Evolutionary conservation across 2,329 filamentous ascomycete species (phyloP).

Genomic region (Diaporthe citri): DNA sequence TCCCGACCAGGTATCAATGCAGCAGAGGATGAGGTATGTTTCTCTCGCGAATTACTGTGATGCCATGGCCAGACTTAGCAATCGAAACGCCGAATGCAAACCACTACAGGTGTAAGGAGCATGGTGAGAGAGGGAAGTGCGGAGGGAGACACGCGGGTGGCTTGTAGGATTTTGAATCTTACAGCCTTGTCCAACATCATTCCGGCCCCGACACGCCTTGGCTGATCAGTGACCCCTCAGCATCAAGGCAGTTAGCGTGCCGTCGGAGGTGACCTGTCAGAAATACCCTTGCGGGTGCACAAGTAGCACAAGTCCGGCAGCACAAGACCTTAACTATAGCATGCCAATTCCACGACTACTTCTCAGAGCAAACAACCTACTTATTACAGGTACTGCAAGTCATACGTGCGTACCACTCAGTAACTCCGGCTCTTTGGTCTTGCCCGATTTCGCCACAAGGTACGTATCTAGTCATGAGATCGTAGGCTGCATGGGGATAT

Average conservation of each 20-base stretch:
- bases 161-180: neutral
- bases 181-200: neutral
- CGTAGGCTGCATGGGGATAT: neutral
- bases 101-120: neutral
- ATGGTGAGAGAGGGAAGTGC: neutral
- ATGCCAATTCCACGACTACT: neutral
- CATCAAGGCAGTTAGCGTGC: neutral
- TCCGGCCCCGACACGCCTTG: neutral
- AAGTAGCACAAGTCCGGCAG: neutral
- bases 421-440: neutral
- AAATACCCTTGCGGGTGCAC: neutral
- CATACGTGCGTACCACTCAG: neutral
- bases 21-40: neutral
- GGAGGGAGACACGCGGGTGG: neutral
- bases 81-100: neutral
- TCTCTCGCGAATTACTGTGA: neutral
- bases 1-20: no score
- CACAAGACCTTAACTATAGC: neutral
- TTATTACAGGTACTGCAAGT: no score
- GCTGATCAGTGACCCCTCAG: slow-evolving; percentile 7
- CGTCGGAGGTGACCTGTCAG: slow-evolving; percentile 2
- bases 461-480: neutral
- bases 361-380: neutral
- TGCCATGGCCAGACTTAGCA: neutral
- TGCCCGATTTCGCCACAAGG: neutral